Evolutionary conservation across 2,329 filamentous ascomycete genomes (phyloP).

Genomic region (Cordyceps tenuipes): DNA sequence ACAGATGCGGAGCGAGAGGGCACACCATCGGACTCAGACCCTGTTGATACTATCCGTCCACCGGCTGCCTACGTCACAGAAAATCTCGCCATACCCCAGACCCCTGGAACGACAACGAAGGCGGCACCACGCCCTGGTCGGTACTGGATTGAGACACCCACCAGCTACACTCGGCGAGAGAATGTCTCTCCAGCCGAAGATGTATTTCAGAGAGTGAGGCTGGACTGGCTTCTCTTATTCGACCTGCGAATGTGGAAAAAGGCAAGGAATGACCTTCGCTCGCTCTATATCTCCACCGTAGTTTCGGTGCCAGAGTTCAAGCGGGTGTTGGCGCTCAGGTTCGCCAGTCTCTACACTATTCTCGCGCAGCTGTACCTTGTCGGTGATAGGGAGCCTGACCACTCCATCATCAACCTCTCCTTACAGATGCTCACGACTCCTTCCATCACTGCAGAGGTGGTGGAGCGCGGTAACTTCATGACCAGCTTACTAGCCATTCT

Average conservation of each 20-base stretch:
- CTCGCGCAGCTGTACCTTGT: conserved; percentile 92
- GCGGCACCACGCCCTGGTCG: conserved; percentile 56
- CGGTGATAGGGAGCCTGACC: conserved; percentile 90
- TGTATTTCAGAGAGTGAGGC: conserved; percentile 75
- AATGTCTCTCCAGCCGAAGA: conserved; percentile 70
- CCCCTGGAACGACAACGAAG: conserved; percentile 51
- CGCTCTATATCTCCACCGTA: conserved; percentile 93
- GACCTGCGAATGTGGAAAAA: conserved; percentile 97
- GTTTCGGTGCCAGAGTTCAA: conserved; percentile 96
- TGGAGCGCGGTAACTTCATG: conserved; percentile 90
- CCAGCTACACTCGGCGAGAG: conserved; percentile 54
- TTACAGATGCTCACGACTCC: conserved; percentile 95
- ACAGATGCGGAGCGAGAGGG: conserved; percentile 45
- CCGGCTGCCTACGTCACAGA: conserved; percentile 54
- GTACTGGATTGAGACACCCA: conserved; percentile 82
- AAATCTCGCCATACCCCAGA: conserved; percentile 70
- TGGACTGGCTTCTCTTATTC: conserved; percentile 93
- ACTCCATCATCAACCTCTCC: conserved; percentile 96
- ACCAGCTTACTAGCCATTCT: conserved; percentile 93
- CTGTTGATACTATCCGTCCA: conserved; percentile 54
- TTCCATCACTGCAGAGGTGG: conserved; percentile 91
- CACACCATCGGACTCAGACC: conserved; percentile 66
- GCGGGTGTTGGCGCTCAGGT: conserved; percentile 81
- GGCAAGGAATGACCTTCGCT: conserved; percentile 77
- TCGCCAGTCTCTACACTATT: conserved; percentile 89